Percentiles rank a stretch among this genome's conserved stretches.
These are phyloP conservation scores for Dictyostelium purpureum DNA, from an alignment of 78 protist species.

Conservation along the genomic window DNA sequence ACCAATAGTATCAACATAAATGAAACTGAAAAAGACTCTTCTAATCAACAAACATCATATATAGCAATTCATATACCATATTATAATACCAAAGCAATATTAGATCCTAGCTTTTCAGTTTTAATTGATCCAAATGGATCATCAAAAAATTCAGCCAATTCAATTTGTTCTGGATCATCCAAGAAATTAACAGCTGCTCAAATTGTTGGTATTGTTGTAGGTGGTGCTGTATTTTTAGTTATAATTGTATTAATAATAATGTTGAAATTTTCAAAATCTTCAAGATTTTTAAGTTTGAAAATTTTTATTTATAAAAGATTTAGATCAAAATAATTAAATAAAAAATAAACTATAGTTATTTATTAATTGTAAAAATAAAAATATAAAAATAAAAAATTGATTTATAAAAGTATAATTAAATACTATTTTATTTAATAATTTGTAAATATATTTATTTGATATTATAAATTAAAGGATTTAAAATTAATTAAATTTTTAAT, in stretches of 20 bases:
- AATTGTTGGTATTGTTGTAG: neutral
- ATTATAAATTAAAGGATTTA: too few species aligned
- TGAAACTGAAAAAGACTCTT: neutral
- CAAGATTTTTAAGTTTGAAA: neutral
- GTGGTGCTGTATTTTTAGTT: neutral
- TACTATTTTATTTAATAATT: too few species aligned
- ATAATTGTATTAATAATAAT: neutral
- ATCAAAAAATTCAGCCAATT: neutral
- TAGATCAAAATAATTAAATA: too few species aligned
- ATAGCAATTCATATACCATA: neutral
- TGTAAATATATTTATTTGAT: too few species aligned
- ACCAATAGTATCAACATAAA: neutral
- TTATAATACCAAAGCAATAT: neutral
- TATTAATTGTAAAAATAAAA: too few species aligned
- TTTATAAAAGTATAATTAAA: too few species aligned
- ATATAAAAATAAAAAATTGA: too few species aligned
- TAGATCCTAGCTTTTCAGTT: slow-evolving; percentile 2
- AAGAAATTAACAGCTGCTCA: neutral
- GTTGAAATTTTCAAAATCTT: neutral
- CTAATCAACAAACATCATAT: neutral
- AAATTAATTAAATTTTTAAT: too few species aligned
- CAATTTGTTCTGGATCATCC: neutral
- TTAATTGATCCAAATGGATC: neutral
- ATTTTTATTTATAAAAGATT: neutral
- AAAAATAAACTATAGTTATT: too few species aligned